phyloP scores from a whole-genome alignment of 2,329 filamentous ascomycete species.

The Juglanconis sp. region DNA sequence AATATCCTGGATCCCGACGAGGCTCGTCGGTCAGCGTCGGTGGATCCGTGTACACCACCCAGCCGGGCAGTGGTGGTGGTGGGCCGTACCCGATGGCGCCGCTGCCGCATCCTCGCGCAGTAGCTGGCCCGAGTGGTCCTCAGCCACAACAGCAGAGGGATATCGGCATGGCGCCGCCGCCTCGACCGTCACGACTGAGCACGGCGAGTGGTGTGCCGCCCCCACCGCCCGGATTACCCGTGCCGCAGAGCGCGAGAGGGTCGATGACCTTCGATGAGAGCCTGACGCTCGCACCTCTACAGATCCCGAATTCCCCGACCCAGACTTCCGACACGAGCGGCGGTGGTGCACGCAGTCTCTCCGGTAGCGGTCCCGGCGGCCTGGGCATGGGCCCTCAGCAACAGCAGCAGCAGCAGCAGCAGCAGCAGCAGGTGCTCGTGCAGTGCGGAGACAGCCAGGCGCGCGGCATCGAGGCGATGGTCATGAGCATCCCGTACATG shows the following conservation, averaged over 20 bases:
- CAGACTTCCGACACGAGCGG: slow-evolving; percentile 24
- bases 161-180: slow-evolving; percentile 49
- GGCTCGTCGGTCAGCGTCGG: slow-evolving; percentile 12
- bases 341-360: slow-evolving; percentile 19
- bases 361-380: slow-evolving; percentile 6
- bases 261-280: slow-evolving; percentile 50
- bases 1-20: slow-evolving; percentile 10
- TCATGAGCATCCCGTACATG: slow-evolving; percentile 71
- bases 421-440: not conserved
- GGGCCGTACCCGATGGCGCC: slow-evolving; percentile 21
- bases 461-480: slow-evolving; percentile 61
- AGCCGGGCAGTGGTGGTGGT: slow-evolving; percentile 6
- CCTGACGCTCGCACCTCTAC: slow-evolving; percentile 51
- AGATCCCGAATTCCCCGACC: slow-evolving; percentile 34
- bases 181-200: slow-evolving; percentile 41
- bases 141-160: slow-evolving; percentile 8
- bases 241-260: slow-evolving; percentile 26
- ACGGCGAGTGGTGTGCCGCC: slow-evolving; percentile 28
- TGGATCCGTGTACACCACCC: not conserved
- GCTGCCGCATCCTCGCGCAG: slow-evolving; percentile 12
- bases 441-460: slow-evolving; percentile 30
- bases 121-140: slow-evolving; percentile 1
- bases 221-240: slow-evolving; percentile 25
- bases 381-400: slow-evolving; percentile 8
- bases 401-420: not conserved